Evolutionary conservation across 2,329 filamentous ascomycete genomes (phyloP).

Genomic region (Parascedosporium putredinis): DNA sequence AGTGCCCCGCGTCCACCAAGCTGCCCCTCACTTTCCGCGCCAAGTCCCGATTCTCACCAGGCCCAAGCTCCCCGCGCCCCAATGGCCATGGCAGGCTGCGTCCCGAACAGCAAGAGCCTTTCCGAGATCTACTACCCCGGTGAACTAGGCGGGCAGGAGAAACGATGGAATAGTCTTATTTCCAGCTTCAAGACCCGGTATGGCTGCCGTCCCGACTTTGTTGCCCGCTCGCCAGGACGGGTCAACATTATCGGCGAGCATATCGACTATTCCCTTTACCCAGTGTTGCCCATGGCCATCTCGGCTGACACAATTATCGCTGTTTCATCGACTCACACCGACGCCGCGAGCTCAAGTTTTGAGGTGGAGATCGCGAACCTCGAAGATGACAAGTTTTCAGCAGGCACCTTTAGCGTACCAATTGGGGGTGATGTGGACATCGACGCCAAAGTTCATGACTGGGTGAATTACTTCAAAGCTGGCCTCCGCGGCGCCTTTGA

Average conservation of each 20-base stretch:
- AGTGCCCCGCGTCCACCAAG: neutral
- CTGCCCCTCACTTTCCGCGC: neutral
- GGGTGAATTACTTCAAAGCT: constrained; percentile 98
- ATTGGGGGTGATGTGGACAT: constrained; percentile 55
- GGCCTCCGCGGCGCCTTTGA: constrained; percentile 74
- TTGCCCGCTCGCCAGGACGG: constrained; percentile 81
- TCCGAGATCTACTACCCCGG: constrained; percentile 75
- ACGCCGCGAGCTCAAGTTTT: constrained; percentile 42
- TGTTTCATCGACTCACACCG: constrained; percentile 46
- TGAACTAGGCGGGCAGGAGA: constrained; percentile 54
- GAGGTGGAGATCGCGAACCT: constrained; percentile 74
- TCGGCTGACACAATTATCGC: constrained; percentile 85
- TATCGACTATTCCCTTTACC: constrained; percentile 96
- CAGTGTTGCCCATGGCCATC: constrained; percentile 91
- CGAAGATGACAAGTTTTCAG: constrained; percentile 62
- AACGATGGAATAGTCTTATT: constrained; percentile 67
- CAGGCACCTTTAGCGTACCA: constrained; percentile 64
- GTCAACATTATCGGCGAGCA: constrained; percentile 99
- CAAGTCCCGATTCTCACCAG: neutral
- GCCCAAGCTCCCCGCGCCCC: neutral
- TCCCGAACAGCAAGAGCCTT: constrained; percentile 67
- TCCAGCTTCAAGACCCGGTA: constrained; percentile 61
- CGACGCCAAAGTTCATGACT: constrained; percentile 76
- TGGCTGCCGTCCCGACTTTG: constrained; percentile 62
- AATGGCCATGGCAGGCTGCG: constrained; percentile 27